A percentile compares a stretch with the other conserved stretches of the same genome.
phyloP scores from a whole-genome alignment of 1,139 yeast genomes.

The Yamadazyma trypodendri region DNA sequence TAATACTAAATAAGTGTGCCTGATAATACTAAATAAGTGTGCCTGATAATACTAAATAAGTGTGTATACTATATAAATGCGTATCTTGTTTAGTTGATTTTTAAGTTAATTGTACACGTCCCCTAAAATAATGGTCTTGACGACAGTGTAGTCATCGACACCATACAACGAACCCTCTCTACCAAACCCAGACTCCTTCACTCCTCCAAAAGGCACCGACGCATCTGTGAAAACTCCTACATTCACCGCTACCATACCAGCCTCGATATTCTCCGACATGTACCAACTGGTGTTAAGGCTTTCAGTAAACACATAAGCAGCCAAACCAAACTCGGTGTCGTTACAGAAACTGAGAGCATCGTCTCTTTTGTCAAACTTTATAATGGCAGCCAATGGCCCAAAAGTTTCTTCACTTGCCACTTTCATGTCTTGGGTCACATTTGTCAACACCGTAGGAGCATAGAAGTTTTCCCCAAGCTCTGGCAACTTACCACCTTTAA shows the following conservation, averaged over 20 bases:
- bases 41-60: too few species aligned
- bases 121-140: conserved; percentile 41
- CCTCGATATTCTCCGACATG: conserved; percentile 40
- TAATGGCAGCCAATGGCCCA: conserved; percentile 47
- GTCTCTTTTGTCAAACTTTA: conserved; percentile 39
- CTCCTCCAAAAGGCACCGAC: conserved; percentile 52
- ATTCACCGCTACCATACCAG: conserved; percentile 49
- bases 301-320: conserved; percentile 43
- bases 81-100: not conserved
- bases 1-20: too few species aligned
- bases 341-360: conserved; percentile 40
- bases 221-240: conserved; percentile 48
- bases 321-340: conserved; percentile 44
- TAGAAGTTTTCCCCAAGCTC: conserved; percentile 41
- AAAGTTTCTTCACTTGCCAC: conserved; percentile 46
- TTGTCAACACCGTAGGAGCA: conserved; percentile 39
- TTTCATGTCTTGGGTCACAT: conserved; percentile 40
- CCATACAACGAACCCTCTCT: conserved; percentile 52
- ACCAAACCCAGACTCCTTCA: conserved; percentile 49
- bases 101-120: conserved; percentile 25
- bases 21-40: too few species aligned
- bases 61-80: too few species aligned
- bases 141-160: conserved; percentile 42
- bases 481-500: conserved; percentile 41
- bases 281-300: conserved; percentile 57